Evolutionary conservation across 176 grass and related monocot genomes (phyloP).

Genomic region (sorghum (Sorghum bicolor)): DNA sequence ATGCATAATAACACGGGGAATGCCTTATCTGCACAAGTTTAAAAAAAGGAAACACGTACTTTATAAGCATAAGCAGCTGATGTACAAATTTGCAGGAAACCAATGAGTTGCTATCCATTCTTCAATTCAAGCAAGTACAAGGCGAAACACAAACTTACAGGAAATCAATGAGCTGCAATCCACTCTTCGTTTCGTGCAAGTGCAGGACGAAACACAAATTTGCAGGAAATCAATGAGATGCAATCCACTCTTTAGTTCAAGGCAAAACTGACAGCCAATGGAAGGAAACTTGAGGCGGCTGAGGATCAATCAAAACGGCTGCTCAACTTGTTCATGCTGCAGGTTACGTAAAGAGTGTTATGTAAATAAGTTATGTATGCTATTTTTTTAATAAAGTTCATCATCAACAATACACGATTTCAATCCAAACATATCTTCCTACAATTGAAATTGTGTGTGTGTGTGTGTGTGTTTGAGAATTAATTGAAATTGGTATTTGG

Average conservation of each 20-base stretch:
- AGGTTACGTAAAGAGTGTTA: neutral
- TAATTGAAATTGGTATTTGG: too few relatives aligned
- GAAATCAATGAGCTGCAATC: neutral
- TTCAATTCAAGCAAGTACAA: conserved; percentile 17
- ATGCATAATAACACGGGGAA: too few relatives aligned
- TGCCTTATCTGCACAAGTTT: too few relatives aligned
- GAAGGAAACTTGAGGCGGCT: conserved; percentile 1
- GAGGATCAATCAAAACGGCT: neutral
- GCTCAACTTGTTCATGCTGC: neutral
- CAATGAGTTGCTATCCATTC: conserved; percentile 25
- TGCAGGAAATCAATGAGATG: conserved; percentile 35
- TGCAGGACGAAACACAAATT: neutral
- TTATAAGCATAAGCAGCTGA: neutral
- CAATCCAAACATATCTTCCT: too few relatives aligned
- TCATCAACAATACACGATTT: neutral
- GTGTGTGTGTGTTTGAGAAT: too few relatives aligned
- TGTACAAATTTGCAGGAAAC: conserved; percentile 29
- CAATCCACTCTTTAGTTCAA: conserved; percentile 25
- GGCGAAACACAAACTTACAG: too few relatives aligned
- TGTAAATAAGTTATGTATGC: too few relatives aligned
- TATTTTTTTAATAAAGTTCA: neutral
- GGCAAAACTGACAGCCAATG: neutral
- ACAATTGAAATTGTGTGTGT: too few relatives aligned
- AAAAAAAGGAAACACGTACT: neutral
- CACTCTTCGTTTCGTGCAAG: neutral